phyloP scores from a whole-genome alignment of 768 basidiomycete species.

The Pleurotus tuber-regium region DNA sequence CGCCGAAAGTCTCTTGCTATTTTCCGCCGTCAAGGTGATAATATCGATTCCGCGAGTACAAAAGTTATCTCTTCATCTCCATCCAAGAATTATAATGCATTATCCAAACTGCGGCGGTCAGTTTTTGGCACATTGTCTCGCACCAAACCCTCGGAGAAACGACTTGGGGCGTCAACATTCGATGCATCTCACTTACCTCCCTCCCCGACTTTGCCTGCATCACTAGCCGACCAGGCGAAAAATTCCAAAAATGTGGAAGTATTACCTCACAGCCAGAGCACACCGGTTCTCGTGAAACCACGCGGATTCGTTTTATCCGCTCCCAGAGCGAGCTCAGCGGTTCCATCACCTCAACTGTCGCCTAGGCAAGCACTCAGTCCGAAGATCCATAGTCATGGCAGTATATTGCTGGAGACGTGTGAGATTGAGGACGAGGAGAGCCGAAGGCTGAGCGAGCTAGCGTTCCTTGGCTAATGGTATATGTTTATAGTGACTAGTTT shows the following conservation, averaged over 20 bases:
- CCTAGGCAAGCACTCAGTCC: constrained; percentile 48
- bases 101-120: constrained; percentile 44
- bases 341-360: constrained; percentile 1
- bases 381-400: constrained; percentile 57
- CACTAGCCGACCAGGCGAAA: constrained; percentile 9
- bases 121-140: constrained; percentile 34
- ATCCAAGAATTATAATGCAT: constrained; percentile 14
- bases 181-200: constrained; percentile 36
- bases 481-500: constrained; percentile 15
- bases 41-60: background rate
- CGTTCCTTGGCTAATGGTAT: constrained; percentile 39
- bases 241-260: background rate
- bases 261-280: constrained; percentile 1
- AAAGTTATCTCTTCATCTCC: constrained; percentile 1
- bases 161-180: constrained; percentile 20
- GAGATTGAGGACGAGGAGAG: constrained; percentile 67
- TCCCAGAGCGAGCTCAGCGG: constrained; percentile 1
- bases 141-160: constrained; percentile 20
- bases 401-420: constrained; percentile 50
- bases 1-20: constrained; percentile 4
- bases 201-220: constrained; percentile 28
- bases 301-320: background rate
- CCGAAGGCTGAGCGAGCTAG: constrained; percentile 67
- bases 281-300: background rate
- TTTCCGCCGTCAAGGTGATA: constrained; percentile 4